Evolutionary conservation across 371 early-diverging fungal genomes (phyloP).

Genomic region (Apophysomyces ossiformis): DNA sequence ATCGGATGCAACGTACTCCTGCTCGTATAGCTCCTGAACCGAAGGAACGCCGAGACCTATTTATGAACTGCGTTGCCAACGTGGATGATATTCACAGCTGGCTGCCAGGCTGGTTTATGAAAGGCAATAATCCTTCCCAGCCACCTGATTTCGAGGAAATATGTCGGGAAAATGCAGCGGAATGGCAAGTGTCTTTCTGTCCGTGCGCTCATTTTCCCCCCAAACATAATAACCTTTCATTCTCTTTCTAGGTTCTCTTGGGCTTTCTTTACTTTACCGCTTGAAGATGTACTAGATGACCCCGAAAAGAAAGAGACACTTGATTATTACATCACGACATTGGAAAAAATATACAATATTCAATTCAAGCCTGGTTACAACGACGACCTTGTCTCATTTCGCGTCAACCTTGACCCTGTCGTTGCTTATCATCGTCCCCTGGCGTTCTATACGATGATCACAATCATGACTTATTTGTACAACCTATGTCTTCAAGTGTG

Average conservation of each 20-base stretch:
- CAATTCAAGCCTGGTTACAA: slow-evolving; percentile 60
- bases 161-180: slow-evolving; percentile 54
- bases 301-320: slow-evolving; percentile 39
- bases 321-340: slow-evolving; percentile 46
- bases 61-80: slow-evolving; percentile 47
- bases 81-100: slow-evolving; percentile 50
- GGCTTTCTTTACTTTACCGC: slow-evolving; percentile 54
- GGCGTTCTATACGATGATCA: slow-evolving; percentile 56
- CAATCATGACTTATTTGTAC: slow-evolving; percentile 22
- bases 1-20: slow-evolving; percentile 45
- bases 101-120: slow-evolving; percentile 57
- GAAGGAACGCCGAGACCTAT: slow-evolving; percentile 48
- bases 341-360: slow-evolving; percentile 48
- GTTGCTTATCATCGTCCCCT: slow-evolving; percentile 72
- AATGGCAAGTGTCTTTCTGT: slow-evolving; percentile 46
- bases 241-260: slow-evolving; percentile 53
- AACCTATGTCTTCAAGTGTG: slow-evolving; percentile 30
- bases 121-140: slow-evolving; percentile 28
- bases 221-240: slow-evolving; percentile 8
- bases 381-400: slow-evolving; percentile 57
- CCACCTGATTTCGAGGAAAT: slow-evolving; percentile 48
- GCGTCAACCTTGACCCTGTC: slow-evolving; percentile 67
- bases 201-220: not conserved
- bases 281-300: slow-evolving; percentile 49
- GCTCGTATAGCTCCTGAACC: slow-evolving; percentile 30